These are phyloP conservation scores for Mycena amicta DNA, from an alignment of 768 basidiomycete genomes.

Conservation along the genomic window DNA sequence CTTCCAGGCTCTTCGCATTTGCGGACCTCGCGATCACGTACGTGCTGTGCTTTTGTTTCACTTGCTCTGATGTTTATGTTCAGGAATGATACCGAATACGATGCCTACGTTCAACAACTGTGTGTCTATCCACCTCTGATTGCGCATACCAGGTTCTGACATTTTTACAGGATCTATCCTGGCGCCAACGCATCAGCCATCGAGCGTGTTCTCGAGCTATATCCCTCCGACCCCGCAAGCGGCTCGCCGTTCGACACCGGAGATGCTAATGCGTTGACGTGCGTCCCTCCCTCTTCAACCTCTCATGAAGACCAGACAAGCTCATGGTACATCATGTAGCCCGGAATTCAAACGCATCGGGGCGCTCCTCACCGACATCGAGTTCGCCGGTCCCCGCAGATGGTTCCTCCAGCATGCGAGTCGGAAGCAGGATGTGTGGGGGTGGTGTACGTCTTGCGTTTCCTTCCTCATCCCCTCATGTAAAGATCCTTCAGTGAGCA, in stretches of 20 bases:
- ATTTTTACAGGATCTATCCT: too few relatives aligned
- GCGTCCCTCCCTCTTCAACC: background rate
- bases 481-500: conserved; percentile 29
- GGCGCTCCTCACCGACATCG: conserved; percentile 38
- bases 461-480: background rate
- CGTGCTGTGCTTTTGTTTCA: too few relatives aligned
- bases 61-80: too few relatives aligned
- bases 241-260: conserved; percentile 18
- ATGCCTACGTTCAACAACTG: too few relatives aligned
- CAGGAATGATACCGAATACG: too few relatives aligned
- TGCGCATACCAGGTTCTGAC: too few relatives aligned
- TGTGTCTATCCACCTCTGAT: too few relatives aligned
- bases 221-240: too few relatives aligned
- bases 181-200: background rate
- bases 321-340: conserved; percentile 17
- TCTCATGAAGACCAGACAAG: background rate
- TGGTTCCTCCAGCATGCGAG: conserved; percentile 36
- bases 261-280: conserved; percentile 7
- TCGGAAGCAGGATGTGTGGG: conserved; percentile 33
- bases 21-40: too few relatives aligned
- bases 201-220: background rate
- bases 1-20: too few relatives aligned
- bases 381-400: conserved; percentile 37
- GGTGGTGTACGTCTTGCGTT: conserved; percentile 34
- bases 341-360: conserved; percentile 44